Evolutionary conservation across 179 eudicot genomes (phyloP).

Genomic region (Drosera spatulata): DNA sequence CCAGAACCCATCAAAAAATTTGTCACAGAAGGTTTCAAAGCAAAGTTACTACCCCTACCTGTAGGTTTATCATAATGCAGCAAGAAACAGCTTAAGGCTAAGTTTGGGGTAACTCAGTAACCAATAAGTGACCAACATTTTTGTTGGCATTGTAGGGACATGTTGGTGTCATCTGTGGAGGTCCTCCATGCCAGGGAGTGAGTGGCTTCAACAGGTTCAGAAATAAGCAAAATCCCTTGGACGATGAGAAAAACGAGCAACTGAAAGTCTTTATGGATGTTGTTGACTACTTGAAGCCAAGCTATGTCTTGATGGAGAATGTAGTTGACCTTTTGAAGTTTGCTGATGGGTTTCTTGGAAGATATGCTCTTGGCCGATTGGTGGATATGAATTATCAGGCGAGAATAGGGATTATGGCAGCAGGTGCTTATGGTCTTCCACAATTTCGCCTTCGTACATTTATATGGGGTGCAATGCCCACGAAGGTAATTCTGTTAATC

Average conservation of each 20-base stretch:
- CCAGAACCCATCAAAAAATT: conserved; percentile 43
- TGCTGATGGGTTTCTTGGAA: conserved; percentile 33
- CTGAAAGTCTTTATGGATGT: conserved; percentile 62
- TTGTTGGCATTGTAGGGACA: conserved; percentile 32
- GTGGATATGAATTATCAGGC: conserved; percentile 69
- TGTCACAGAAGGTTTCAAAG: conserved; percentile 33
- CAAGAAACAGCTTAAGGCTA: neutral
- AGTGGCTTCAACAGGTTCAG: conserved; percentile 77
- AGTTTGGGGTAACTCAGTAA: neutral
- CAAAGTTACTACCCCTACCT: conserved; percentile 62
- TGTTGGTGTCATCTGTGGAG: conserved; percentile 68
- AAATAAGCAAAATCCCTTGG: conserved; percentile 32
- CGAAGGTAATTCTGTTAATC: conserved; percentile 26
- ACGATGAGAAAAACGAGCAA: conserved; percentile 49
- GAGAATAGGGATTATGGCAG: conserved; percentile 73
- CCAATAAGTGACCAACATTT: neutral
- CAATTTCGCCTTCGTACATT: conserved; percentile 66
- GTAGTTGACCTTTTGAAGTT: conserved; percentile 57
- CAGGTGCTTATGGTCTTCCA: conserved; percentile 71
- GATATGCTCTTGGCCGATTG: conserved; percentile 55
- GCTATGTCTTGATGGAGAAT: conserved; percentile 61
- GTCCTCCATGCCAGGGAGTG: conserved; percentile 93
- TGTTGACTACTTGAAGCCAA: conserved; percentile 47
- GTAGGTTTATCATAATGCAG: conserved; percentile 24
- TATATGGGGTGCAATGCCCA: conserved; percentile 57